phyloP scores from a whole-genome alignment of 768 basidiomycete species.

The Leccinum barrowsii region DNA sequence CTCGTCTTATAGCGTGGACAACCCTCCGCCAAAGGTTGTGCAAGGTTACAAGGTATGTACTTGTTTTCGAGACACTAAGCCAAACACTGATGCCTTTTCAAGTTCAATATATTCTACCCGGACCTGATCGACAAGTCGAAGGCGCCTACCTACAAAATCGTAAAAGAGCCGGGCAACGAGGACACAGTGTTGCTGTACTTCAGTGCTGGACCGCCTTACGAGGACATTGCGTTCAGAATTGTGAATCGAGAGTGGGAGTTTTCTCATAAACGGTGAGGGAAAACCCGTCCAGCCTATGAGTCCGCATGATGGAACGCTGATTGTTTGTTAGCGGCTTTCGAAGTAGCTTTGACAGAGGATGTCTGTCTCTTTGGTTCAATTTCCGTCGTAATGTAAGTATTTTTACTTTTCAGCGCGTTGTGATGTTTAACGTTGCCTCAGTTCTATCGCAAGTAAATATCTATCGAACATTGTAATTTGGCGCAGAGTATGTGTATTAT shows the following conservation, averaged over 20 bases:
- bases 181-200: conserved; percentile 94
- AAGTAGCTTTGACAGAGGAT: conserved; percentile 95
- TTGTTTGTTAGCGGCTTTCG: conserved; percentile 73
- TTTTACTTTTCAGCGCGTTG: conserved; percentile 6
- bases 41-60: conserved; percentile 88
- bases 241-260: conserved; percentile 99
- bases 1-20: conserved; percentile 70
- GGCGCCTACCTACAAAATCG: conserved; percentile 94
- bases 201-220: conserved; percentile 95
- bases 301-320: conserved; percentile 15
- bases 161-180: conserved; percentile 91
- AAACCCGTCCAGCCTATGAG: background rate
- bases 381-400: conserved; percentile 85
- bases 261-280: conserved; percentile 83
- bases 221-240: conserved; percentile 97
- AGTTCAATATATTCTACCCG: conserved; percentile 98
- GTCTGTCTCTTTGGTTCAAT: conserved; percentile 94
- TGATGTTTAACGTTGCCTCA: conserved; percentile 29
- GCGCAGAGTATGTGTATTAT: conserved; percentile 19
- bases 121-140: conserved; percentile 98
- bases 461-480: conserved; percentile 15
- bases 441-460: conserved; percentile 77
- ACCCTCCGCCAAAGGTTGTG: conserved; percentile 98
- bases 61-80: background rate
- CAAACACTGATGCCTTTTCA: conserved; percentile 11